Evolutionary conservation across 257 asterid species (phyloP), one percentile per base, ranked within the genome.

Genomic region (Jaltomata sinuosa): DNA sequence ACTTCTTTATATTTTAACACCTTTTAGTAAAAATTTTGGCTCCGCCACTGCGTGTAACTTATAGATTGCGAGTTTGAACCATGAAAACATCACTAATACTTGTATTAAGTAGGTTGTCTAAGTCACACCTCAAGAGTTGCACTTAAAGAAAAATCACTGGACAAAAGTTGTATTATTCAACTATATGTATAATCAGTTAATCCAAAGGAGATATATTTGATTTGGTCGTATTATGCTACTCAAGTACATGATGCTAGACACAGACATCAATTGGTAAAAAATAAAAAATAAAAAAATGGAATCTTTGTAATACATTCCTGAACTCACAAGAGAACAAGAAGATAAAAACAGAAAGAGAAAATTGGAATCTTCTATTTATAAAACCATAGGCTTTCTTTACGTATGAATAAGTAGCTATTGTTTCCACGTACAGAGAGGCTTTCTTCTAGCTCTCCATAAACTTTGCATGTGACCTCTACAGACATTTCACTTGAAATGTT

Each of bases 381-480:
- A 76, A 79, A 55, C 77, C 16, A 36, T 19, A 59, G 76, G 57
- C 36, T 59, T 22, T 29, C 59, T 81, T 81, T 81, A 53, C 42
- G 38, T 59, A 64, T 81, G 84, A 19, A 38, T 59, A 19, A 59
- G 11, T 11, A 81, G 15, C 52, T 55, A 25, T 52, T 21, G 25
- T 52, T 55, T 79, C 65, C 47, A 21, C 29, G 40, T 50, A 53
- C 0, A 50, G 4, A 79, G 42, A 40, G 4, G 16, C 42, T 38
- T 81, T 61, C 21, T 81, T 57, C 36, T 19, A 38, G 34, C 53
- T 19, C 53, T 8, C 59, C 22, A 53, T 57, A 38, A 57, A 54
- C 53, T 54, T 80, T 80, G 84, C 84, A 55, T 80, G 84, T 77
- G 82, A 77, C 18, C 82, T 77, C 82, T 77, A 77, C 82, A 49